phyloP scores from a whole-genome alignment of 2,329 filamentous ascomycete species.

The Fusarium newnesense region DNA sequence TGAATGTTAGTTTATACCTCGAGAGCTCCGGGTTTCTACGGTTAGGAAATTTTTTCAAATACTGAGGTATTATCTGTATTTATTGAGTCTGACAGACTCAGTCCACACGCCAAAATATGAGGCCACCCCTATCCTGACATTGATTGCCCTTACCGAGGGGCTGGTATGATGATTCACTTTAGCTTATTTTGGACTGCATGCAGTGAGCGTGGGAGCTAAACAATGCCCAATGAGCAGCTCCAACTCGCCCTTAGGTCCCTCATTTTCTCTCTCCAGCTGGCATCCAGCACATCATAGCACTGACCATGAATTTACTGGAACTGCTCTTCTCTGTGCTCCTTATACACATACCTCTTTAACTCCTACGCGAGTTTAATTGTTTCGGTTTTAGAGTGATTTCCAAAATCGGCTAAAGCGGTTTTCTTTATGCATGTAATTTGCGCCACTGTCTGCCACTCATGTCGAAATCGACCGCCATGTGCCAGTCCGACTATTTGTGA shows the following conservation, averaged over 20 bases:
- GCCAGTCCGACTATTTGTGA: neutral
- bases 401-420: constrained; percentile 18
- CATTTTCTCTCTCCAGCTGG: neutral
- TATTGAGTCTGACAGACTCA: neutral
- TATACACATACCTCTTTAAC: neutral
- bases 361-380: neutral
- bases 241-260: neutral
- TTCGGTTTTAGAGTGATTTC: neutral
- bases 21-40: neutral
- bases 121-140: neutral
- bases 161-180: constrained; percentile 30
- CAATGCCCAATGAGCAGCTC: neutral
- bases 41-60: neutral
- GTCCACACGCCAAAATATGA: neutral
- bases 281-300: neutral
- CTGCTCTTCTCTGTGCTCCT: neutral
- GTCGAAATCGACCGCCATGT: neutral
- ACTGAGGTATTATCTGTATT: neutral
- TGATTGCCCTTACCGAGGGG: constrained; percentile 23
- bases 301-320: neutral
- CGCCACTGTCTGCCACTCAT: constrained; percentile 3
- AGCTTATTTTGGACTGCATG: constrained; percentile 24
- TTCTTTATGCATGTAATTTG: constrained; percentile 19
- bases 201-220: constrained; percentile 20
- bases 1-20: neutral